Evolutionary conservation across 208 protist genomes (phyloP).

Genomic region (Leishmania lainsoni): DNA sequence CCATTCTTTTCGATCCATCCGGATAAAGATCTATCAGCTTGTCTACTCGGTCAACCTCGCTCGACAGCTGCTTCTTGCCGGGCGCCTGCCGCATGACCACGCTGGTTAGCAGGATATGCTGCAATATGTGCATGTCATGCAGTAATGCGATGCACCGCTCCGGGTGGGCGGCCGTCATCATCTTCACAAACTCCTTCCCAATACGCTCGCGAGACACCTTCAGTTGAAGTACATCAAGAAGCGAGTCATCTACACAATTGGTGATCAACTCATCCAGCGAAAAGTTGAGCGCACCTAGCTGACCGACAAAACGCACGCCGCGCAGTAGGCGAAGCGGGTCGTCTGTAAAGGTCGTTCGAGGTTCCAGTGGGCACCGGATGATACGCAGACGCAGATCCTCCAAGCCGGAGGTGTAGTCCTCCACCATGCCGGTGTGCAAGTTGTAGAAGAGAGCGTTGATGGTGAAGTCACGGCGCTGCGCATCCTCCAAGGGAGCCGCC

Average conservation of each 20-base stretch:
- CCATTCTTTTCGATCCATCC: slow-evolving; percentile 16
- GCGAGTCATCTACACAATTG: slow-evolving; percentile 46
- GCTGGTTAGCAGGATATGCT: slow-evolving; percentile 63
- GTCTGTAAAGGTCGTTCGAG: slow-evolving; percentile 85
- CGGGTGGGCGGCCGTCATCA: slow-evolving; percentile 58
- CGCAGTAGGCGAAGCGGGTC: slow-evolving; percentile 96
- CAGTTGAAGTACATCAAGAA: slow-evolving; percentile 58
- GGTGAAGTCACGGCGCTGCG: slow-evolving; percentile 97
- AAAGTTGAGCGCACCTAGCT: slow-evolving; percentile 89
- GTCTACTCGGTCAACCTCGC: slow-evolving; percentile 52
- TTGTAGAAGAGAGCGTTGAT: slow-evolving; percentile 99
- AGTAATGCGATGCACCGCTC: slow-evolving; percentile 72
- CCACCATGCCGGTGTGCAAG: slow-evolving; percentile 92
- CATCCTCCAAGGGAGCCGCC: slow-evolving; percentile 94
- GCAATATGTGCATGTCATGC: slow-evolving; percentile 56
- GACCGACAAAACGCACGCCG: slow-evolving; percentile 91
- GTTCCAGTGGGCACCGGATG: slow-evolving; percentile 91
- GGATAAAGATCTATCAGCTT: slow-evolving; percentile 29
- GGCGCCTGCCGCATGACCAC: slow-evolving; percentile 48
- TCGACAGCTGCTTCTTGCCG: slow-evolving; percentile 44
- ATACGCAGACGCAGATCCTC: slow-evolving; percentile 85
- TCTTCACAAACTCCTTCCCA: slow-evolving; percentile 86
- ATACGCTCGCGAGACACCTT: slow-evolving; percentile 89
- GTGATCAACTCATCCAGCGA: slow-evolving; percentile 63
- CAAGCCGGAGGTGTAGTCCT: slow-evolving; percentile 95